phyloP scores from a whole-genome alignment of 2,329 filamentous ascomycete genomes.

The Cordyceps cateniannulata region DNA sequence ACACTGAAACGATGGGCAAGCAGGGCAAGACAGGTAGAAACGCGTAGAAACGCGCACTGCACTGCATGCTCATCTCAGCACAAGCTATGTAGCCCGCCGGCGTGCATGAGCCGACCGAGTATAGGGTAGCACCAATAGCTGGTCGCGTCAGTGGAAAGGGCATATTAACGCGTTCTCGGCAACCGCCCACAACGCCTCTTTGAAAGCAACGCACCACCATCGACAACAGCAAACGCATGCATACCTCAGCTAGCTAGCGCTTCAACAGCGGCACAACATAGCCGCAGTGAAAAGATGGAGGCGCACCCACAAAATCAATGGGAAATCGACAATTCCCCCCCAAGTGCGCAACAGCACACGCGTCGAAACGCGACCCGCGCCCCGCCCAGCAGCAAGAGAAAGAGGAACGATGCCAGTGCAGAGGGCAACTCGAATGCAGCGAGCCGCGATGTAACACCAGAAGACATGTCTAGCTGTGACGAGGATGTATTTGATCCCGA shows the following conservation, averaged over 20 bases:
- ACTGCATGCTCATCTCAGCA: too few species aligned
- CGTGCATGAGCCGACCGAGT: too few species aligned
- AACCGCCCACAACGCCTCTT: too few species aligned
- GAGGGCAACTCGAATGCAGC: slow-evolving; percentile 16
- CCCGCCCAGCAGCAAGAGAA: slow-evolving; percentile 28
- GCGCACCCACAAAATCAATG: neutral
- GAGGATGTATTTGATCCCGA: slow-evolving; percentile 68
- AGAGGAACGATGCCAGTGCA: neutral
- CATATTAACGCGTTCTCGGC: neutral
- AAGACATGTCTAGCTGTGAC: slow-evolving; percentile 16
- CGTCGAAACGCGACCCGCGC: slow-evolving; percentile 10
- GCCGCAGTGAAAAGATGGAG: neutral
- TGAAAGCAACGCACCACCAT: neutral
- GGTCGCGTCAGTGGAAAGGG: neutral
- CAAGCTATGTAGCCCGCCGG: too few species aligned
- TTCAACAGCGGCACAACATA: too few species aligned
- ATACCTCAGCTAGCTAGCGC: neutral
- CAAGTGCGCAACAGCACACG: neutral
- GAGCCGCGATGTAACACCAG: slow-evolving; percentile 12
- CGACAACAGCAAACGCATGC: neutral
- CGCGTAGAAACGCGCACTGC: too few species aligned
- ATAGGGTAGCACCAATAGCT: neutral
- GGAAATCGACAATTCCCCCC: neutral
- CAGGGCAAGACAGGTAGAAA: too few species aligned
- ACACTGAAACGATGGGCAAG: too few species aligned